Evolutionary conservation across 441 rosid genomes (phyloP), one percentile per base, ranked within the genome.

Genomic region (Raphanus hybrid): DNA sequence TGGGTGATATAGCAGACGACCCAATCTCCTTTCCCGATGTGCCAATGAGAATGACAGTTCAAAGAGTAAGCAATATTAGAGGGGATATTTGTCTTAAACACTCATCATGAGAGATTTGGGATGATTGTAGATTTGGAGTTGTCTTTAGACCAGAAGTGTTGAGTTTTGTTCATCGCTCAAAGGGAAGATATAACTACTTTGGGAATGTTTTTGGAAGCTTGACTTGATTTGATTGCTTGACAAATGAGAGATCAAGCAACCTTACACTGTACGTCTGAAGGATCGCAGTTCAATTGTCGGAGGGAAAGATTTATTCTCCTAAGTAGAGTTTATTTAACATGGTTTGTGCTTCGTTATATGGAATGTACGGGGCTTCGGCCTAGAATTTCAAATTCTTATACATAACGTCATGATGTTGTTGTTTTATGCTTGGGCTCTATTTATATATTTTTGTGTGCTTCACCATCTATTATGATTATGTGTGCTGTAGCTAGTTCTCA

Each of bases 21-120:
- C 70, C 94, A 89, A 86, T 93, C 97, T 43, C 96, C 86, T 77
- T 90, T 94, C 62, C 96, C 94, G n/a, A 88, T 92, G 96, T 89
- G 97, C 80, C 85, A 93, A 6, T 79, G 97, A 72, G 97, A 91
- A 79, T 91, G 98, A 97, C 88, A 89, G 76, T 87, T 89, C 85
- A 91, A 91, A 78, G 96, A 39, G 43, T 39, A 8, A 39, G 43
- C 43, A 39, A 39, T 39, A 39, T 39, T 39, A 11, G 43, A 39
- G 43, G 43, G 43, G 43, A 16, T 48, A 48, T 48, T 61, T 16
- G 14, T 78, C 12, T 57, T 20, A 23, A 58, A 34, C 34, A 10
- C 63, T 58, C 8, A 58, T 20, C 60, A 57, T 18, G 29, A 57
- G n/a, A 18, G 35, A 62, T 77, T 57, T 34, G 39, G 41, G 32